Percentiles rank a stretch among this genome's conserved stretches.
phyloP scores from a whole-genome alignment of 371 early-diverging fungal species.

The Capillidium heterosporum region DNA sequence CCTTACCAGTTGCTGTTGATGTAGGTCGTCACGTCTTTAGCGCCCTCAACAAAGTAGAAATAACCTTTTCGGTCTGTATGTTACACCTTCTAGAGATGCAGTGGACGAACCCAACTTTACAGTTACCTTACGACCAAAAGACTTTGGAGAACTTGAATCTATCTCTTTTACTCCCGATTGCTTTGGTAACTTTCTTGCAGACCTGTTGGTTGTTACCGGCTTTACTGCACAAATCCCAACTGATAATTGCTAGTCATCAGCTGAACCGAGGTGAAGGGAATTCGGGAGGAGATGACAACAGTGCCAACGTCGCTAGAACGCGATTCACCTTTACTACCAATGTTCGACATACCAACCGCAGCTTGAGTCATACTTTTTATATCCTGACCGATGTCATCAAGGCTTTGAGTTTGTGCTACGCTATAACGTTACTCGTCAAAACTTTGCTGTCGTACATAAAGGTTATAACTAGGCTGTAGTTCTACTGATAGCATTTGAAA shows the following conservation, averaged over 20 bases:
- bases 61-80: neutral
- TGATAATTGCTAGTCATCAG: neutral
- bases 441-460: neutral
- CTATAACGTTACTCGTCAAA: neutral
- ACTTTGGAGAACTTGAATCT: conserved; percentile 1
- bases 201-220: conserved; percentile 7
- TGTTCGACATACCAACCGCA: neutral
- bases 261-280: neutral
- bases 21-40: conserved; percentile 2
- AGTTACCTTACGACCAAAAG: neutral
- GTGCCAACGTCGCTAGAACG: neutral
- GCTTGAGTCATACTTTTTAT: neutral
- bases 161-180: conserved; percentile 1
- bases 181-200: conserved; percentile 4
- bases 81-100: conserved; percentile 6
- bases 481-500: neutral
- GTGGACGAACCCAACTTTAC: neutral
- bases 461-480: neutral
- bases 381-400: conserved; percentile 1
- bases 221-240: neutral
- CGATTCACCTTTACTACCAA: neutral
- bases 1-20: neutral
- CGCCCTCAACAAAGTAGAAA: conserved; percentile 2
- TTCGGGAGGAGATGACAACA: neutral
- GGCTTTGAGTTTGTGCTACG: neutral